phyloP scores from a whole-genome alignment of 208 protist genomes.

The Vickermania spadyakhi region DNA sequence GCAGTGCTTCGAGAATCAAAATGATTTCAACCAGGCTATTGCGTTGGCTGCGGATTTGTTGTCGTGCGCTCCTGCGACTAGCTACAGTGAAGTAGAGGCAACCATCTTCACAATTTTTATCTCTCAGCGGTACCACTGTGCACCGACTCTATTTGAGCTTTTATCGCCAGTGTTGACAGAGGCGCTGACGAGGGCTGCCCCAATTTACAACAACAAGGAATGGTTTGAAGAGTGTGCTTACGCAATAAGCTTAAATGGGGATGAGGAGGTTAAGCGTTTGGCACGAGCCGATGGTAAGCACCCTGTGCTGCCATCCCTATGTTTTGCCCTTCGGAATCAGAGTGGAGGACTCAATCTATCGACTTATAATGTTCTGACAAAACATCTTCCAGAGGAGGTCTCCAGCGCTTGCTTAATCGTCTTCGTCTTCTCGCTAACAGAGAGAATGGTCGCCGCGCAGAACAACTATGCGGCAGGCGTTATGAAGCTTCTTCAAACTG shows the following conservation, averaged over 20 bases:
- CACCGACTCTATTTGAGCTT: conserved; percentile 33
- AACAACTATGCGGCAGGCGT: conserved; percentile 56
- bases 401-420: conserved; percentile 18
- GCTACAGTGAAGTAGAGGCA: conserved; percentile 19
- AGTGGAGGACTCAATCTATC: conserved; percentile 1
- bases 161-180: conserved; percentile 27
- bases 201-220: conserved; percentile 26
- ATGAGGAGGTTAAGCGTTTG: background rate
- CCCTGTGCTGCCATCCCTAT: conserved; percentile 4
- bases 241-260: background rate
- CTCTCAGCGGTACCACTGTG: conserved; percentile 34
- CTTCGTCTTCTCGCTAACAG: conserved; percentile 39
- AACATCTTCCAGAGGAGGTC: conserved; percentile 17
- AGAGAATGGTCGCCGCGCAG: conserved; percentile 37
- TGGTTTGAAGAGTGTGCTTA: conserved; percentile 25
- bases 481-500: conserved; percentile 4
- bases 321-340: conserved; percentile 1
- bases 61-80: conserved; percentile 25
- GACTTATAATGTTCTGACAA: conserved; percentile 2
- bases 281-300: background rate
- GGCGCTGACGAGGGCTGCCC: conserved; percentile 13
- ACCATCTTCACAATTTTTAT: conserved; percentile 37
- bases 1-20: conserved; percentile 15
- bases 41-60: conserved; percentile 61
- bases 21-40: conserved; percentile 49